A percentile compares a stretch with the other conserved stretches of the same genome.
phyloP scores from a whole-genome alignment of 2,329 filamentous ascomycete species.

The Xylariaceae sp. region DNA sequence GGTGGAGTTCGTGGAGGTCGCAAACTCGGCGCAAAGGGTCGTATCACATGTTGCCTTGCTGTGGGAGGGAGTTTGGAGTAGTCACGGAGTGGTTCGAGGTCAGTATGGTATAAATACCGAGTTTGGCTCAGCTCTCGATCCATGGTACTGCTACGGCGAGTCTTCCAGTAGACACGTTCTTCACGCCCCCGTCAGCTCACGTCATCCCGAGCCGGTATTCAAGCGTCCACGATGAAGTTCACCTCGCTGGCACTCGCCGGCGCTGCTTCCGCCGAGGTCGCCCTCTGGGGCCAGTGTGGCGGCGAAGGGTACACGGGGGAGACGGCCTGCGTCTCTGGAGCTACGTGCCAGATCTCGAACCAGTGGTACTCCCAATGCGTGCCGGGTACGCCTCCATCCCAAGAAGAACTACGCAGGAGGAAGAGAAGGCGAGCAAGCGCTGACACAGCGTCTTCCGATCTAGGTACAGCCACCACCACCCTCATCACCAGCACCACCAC shows the following conservation, averaged over 20 bases:
- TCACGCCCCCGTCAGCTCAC: too few species aligned
- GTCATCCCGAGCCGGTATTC: neutral
- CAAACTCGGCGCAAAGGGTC: too few species aligned
- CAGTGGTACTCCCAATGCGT: slow-evolving; percentile 33
- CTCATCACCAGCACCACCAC: too few species aligned
- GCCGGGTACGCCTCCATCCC: slow-evolving; percentile 12
- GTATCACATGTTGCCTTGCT: too few species aligned
- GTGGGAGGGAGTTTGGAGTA: too few species aligned
- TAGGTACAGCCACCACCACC: slow-evolving; percentile 8
- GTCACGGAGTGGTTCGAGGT: too few species aligned
- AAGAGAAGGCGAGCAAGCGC: slow-evolving; percentile 2
- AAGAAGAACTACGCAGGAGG: neutral
- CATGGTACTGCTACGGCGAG: neutral
- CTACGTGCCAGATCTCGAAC: slow-evolving; percentile 27
- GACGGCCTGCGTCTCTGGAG: slow-evolving; percentile 25
- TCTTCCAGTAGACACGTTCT: too few species aligned
- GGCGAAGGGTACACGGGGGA: slow-evolving; percentile 28
- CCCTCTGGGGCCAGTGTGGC: slow-evolving; percentile 32
- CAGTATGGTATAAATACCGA: too few species aligned
- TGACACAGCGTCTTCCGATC: slow-evolving; percentile 1
- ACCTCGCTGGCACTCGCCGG: slow-evolving; percentile 17
- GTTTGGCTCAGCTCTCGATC: too few species aligned
- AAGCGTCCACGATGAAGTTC: slow-evolving; percentile 16
- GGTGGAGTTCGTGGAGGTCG: too few species aligned
- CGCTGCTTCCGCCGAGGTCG: slow-evolving; percentile 15